Evolutionary conservation across 2,329 filamentous ascomycete species (phyloP).

Genomic region (Dryadomyces quercivorus): DNA sequence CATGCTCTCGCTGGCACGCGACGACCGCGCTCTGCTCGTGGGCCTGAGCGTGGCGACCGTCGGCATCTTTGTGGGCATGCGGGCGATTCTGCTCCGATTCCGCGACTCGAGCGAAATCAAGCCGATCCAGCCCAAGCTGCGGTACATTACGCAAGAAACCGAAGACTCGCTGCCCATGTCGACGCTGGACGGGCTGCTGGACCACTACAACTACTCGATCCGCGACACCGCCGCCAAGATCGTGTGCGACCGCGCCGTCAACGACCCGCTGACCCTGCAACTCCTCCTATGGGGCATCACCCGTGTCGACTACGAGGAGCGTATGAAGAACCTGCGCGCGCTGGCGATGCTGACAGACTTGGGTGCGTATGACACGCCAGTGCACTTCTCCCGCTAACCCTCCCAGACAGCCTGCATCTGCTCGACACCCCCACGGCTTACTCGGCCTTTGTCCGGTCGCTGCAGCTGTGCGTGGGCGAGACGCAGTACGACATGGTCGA

Average conservation of each 20-base stretch:
- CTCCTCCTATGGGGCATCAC: constrained; percentile 46
- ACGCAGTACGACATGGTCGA: constrained; percentile 36
- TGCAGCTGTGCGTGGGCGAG: constrained; percentile 43
- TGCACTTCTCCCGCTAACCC: constrained; percentile 5
- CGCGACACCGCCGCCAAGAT: constrained; percentile 54
- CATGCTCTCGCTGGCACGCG: constrained; percentile 26
- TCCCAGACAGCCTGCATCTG: constrained; percentile 28
- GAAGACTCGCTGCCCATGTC: constrained; percentile 56
- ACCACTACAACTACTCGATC: constrained; percentile 62
- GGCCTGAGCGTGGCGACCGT: constrained; percentile 46
- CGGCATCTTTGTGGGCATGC: constrained; percentile 44
- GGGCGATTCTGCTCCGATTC: constrained; percentile 44
- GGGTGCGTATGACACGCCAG: too few relatives aligned
- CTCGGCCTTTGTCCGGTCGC: constrained; percentile 45
- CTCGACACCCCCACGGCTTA: constrained; percentile 40
- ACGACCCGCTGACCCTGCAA: constrained; percentile 41
- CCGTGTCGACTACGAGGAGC: constrained; percentile 43
- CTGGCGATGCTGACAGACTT: constrained; percentile 42
- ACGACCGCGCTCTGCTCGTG: constrained; percentile 40
- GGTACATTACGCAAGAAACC: constrained; percentile 64
- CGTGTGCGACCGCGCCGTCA: constrained; percentile 42
- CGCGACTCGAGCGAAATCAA: constrained; percentile 56
- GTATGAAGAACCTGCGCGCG: constrained; percentile 43
- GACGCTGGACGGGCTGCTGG: constrained; percentile 55
- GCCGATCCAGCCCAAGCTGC: constrained; percentile 50